A percentile compares a stretch with the other conserved stretches of the same genome.
Evolutionary conservation across 176 grass and related monocot genomes (phyloP).

Genomic region (Musa itinerans): DNA sequence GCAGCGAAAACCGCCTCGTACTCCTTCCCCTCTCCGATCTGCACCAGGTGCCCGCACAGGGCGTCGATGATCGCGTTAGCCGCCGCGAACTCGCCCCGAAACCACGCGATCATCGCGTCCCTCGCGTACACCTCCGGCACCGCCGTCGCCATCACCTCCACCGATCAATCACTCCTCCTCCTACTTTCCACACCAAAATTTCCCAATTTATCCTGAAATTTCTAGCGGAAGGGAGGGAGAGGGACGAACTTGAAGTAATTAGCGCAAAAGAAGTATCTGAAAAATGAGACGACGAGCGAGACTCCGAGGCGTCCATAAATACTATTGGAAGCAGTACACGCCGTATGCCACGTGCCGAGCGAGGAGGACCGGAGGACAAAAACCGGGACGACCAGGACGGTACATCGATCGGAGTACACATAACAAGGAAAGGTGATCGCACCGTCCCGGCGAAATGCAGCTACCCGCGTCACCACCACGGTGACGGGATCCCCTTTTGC

Average conservation of each 20-base stretch:
- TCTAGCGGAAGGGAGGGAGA: neutral
- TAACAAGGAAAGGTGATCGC: too few relatives aligned
- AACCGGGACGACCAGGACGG: neutral
- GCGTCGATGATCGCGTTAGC: constrained; percentile 94
- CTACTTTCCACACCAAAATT: neutral
- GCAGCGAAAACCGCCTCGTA: constrained; percentile 76
- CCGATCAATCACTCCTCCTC: constrained; percentile 6
- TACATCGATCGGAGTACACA: too few relatives aligned
- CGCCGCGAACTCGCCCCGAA: constrained; percentile 85
- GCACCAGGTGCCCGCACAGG: constrained; percentile 70
- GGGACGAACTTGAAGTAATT: neutral
- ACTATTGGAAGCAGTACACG: neutral
- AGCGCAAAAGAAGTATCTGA: neutral
- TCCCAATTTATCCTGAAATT: too few relatives aligned
- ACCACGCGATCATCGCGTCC: constrained; percentile 89
- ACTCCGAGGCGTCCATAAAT: neutral
- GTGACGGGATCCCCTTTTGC: neutral
- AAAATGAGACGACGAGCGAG: neutral
- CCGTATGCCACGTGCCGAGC: neutral
- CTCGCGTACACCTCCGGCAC: constrained; percentile 52
- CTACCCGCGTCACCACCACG: neutral
- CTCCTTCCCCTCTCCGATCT: constrained; percentile 59
- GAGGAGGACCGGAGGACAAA: too few relatives aligned
- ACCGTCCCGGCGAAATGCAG: neutral
- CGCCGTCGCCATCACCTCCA: constrained; percentile 13